Evolutionary conservation across 768 basidiomycete genomes (phyloP).

Genomic region (Boletus sensibilis): DNA sequence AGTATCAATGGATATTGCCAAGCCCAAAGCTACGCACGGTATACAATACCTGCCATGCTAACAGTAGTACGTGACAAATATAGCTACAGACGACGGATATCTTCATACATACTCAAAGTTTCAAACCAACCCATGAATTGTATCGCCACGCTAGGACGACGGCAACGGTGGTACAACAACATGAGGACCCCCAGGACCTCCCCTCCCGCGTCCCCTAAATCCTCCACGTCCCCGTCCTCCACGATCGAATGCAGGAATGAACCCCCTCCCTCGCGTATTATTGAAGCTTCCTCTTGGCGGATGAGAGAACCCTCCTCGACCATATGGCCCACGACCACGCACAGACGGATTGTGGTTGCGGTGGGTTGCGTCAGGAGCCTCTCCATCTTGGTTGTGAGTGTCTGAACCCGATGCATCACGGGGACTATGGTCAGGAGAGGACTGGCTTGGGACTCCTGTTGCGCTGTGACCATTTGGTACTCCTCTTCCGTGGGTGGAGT

Average conservation of each 20-base stretch:
- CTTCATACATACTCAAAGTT: background rate
- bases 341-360: constrained; percentile 11
- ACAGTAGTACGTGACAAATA: background rate
- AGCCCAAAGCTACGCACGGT: background rate
- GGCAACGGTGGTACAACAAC: background rate
- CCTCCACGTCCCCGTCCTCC: constrained; percentile 33
- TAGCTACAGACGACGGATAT: constrained; percentile 5
- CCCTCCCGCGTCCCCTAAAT: constrained; percentile 35
- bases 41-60: background rate
- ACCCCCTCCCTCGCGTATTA: constrained; percentile 35
- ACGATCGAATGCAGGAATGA: constrained; percentile 28
- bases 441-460: background rate
- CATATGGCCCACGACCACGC: constrained; percentile 30
- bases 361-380: background rate
- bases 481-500: constrained; percentile 5
- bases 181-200: constrained; percentile 11
- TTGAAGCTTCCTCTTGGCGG: constrained; percentile 23
- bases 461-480: constrained; percentile 5
- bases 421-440: background rate
- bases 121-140: background rate
- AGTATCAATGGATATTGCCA: background rate
- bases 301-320: constrained; percentile 29
- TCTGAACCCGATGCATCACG: background rate
- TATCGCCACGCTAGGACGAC: constrained; percentile 3
- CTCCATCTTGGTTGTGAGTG: constrained; percentile 1